Evolutionary conservation across 202 grass and related monocot species (phyloP).

Genomic region (Panicum virgatum): DNA sequence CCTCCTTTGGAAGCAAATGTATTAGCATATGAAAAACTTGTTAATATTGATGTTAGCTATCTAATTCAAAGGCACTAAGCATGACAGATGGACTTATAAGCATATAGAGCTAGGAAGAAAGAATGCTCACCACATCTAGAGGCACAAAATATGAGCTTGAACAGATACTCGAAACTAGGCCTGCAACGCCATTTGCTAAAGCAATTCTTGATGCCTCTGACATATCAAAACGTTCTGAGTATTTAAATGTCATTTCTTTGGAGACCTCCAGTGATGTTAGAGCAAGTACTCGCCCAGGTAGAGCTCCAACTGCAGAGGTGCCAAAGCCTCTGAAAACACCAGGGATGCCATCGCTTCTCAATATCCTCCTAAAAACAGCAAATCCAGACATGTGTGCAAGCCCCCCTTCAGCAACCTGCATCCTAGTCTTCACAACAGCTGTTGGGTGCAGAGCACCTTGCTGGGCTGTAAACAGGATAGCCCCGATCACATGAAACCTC

Average conservation of each 20-base stretch:
- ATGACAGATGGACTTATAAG: not conserved
- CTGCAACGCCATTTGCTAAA: conserved; percentile 69
- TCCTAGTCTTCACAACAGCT: conserved; percentile 88
- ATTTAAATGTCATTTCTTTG: conserved; percentile 82
- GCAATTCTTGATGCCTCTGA: conserved; percentile 73
- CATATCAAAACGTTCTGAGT: conserved; percentile 58
- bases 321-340: conserved; percentile 92
- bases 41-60: not conserved
- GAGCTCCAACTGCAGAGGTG: conserved; percentile 75
- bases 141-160: conserved; percentile 91
- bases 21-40: not conserved
- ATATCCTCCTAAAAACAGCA: conserved; percentile 71
- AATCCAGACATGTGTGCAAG: conserved; percentile 75
- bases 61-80: not conserved
- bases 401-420: conserved; percentile 79
- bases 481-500: conserved; percentile 85
- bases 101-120: conserved; percentile 1
- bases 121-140: conserved; percentile 83
- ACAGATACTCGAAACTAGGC: conserved; percentile 71
- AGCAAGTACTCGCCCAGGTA: conserved; percentile 79
- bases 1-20: not conserved
- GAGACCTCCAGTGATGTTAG: conserved; percentile 92
- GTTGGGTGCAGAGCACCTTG: conserved; percentile 86
- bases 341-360: conserved; percentile 73
- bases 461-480: conserved; percentile 81